A percentile compares a stretch with the other conserved stretches of the same genome.
Evolutionary conservation across 257 asterid species (phyloP).

Genomic region (Nyctanthes arbortristis): DNA sequence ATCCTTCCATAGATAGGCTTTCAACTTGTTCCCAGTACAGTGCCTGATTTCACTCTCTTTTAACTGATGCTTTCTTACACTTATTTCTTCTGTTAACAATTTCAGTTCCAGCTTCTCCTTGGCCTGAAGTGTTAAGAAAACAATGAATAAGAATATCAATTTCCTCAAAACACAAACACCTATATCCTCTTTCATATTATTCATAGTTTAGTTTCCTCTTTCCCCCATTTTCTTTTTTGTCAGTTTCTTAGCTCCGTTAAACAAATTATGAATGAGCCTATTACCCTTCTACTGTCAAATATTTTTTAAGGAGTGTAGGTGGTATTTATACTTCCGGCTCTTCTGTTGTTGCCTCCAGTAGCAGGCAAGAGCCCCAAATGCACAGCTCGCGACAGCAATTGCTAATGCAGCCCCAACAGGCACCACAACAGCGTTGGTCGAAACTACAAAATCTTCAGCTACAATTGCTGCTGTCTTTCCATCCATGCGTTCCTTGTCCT

Average conservation of each 20-base stretch:
- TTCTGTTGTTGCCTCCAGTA: slow-evolving; percentile 97
- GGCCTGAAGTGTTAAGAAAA: slow-evolving; percentile 65
- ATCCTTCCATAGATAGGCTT: slow-evolving; percentile 21
- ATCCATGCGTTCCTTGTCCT: slow-evolving; percentile 50
- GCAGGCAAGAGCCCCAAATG: slow-evolving; percentile 89
- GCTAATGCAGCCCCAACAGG: slow-evolving; percentile 98
- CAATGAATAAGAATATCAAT: slow-evolving; percentile 43
- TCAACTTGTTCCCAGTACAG: slow-evolving; percentile 16
- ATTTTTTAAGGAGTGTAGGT: slow-evolving; percentile 69
- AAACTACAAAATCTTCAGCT: slow-evolving; percentile 49
- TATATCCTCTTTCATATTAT: slow-evolving; percentile 3
- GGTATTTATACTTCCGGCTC: slow-evolving; percentile 87
- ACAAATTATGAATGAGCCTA: slow-evolving; percentile 5
- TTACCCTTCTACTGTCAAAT: slow-evolving; percentile 46
- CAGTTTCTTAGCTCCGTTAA: slow-evolving; percentile 4
- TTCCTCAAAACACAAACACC: slow-evolving; percentile 38
- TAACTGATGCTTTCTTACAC: slow-evolving; percentile 30
- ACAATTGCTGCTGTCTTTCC: slow-evolving; percentile 19
- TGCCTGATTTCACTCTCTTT: slow-evolving; percentile 21
- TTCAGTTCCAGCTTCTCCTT: slow-evolving; percentile 86
- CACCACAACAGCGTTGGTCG: slow-evolving; percentile 68
- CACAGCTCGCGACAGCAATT: slow-evolving; percentile 95
- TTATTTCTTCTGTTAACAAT: slow-evolving; percentile 29
- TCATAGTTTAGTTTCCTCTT: slow-evolving; percentile 12
- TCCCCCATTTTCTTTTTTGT: background rate